Evolutionary conservation across 1,139 yeast species (phyloP).

Genomic region (Pichia sp.): DNA sequence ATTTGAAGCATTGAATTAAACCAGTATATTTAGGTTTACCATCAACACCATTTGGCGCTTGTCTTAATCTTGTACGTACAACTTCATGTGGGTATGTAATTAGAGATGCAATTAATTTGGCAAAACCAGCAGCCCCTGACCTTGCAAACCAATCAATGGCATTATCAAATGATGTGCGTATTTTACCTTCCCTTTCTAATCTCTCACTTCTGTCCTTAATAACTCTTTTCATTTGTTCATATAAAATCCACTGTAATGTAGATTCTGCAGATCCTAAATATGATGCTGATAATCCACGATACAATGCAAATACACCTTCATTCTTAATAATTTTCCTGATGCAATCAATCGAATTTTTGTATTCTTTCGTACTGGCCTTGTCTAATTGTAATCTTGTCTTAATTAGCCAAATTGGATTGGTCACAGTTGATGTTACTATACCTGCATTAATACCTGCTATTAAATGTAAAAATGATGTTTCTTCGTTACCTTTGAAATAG

Average conservation of each 20-base stretch:
- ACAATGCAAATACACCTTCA: constrained; percentile 78
- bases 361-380: constrained; percentile 55
- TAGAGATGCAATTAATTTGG: constrained; percentile 86
- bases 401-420: constrained; percentile 98
- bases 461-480: constrained; percentile 81
- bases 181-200: constrained; percentile 37
- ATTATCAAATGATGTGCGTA: constrained; percentile 57
- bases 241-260: constrained; percentile 92
- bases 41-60: constrained; percentile 70
- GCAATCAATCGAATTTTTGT: constrained; percentile 85
- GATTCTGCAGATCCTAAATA: constrained; percentile 92
- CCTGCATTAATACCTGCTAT: constrained; percentile 92
- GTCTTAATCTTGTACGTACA: constrained; percentile 90
- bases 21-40: constrained; percentile 89
- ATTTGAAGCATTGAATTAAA: constrained; percentile 73
- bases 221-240: constrained; percentile 84
- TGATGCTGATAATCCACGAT: constrained; percentile 87
- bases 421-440: constrained; percentile 91
- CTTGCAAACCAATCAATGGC: constrained; percentile 89
- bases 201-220: constrained; percentile 53
- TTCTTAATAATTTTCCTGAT: constrained; percentile 56
- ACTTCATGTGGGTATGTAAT: constrained; percentile 98
- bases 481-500: constrained; percentile 65
- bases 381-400: constrained; percentile 93
- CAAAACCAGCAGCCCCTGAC: constrained; percentile 97